These are phyloP conservation scores for Floccularia luteovirens DNA, from an alignment of 768 basidiomycete genomes.

Conservation along the genomic window DNA sequence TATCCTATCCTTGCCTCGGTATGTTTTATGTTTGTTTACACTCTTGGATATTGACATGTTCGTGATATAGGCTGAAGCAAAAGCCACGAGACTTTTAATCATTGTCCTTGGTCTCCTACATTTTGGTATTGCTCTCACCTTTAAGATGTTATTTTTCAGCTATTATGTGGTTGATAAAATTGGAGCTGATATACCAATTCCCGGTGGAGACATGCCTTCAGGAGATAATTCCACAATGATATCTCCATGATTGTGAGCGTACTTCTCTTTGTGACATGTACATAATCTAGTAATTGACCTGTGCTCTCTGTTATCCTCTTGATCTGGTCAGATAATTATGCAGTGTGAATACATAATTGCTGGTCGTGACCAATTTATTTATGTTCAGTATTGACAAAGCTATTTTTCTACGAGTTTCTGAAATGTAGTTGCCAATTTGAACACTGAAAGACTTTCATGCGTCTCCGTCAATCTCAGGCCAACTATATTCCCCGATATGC, in stretches of 20 bases:
- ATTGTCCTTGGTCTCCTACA: conserved; percentile 71
- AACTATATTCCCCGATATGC: conserved; percentile 14
- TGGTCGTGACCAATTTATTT: too few relatives aligned
- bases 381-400: too few relatives aligned
- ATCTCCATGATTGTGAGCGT: conserved; percentile 1
- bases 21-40: conserved; percentile 15
- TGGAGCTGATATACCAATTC: conserved; percentile 31
- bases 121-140: conserved; percentile 70
- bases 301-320: too few relatives aligned
- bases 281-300: too few relatives aligned
- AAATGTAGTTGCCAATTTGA: too few relatives aligned
- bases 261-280: too few relatives aligned
- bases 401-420: too few relatives aligned
- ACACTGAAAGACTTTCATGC: neutral
- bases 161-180: conserved; percentile 42
- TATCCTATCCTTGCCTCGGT: conserved; percentile 88
- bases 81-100: conserved; percentile 77
- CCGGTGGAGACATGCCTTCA: conserved; percentile 27
- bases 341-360: too few relatives aligned
- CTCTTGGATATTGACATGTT: conserved; percentile 2
- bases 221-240: conserved; percentile 16
- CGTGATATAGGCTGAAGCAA: conserved; percentile 67
- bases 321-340: too few relatives aligned
- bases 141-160: conserved; percentile 70
- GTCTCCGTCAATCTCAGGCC: conserved; percentile 15